Base-by-base conservation (phyloP, 129 eudicot genomes). In the Flaveria sonorensis region DNA sequence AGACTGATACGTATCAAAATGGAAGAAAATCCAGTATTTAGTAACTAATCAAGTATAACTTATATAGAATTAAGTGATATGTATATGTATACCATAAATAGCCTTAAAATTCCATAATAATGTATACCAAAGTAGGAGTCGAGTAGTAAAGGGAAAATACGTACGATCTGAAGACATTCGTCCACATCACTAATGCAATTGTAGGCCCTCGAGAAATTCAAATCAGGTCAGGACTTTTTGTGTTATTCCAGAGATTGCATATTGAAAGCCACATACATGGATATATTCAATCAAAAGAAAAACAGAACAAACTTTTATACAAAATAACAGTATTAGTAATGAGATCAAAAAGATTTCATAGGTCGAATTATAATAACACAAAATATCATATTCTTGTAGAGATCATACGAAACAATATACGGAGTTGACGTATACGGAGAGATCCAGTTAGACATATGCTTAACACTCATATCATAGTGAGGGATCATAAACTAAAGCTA, bases 151-250 rank as follows among this genome's bases (percentile, higher is more conserved):
- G 36, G 62, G 18, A 76, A 70, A 61, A 71, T 77, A 85, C 97
- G 21, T 83, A 94, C 99, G 6, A 94, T 89, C 82, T 91, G 82
- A 94, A 94, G 52, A 94, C 89, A 72, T 94, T 94, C 28, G 99
- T 94, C 99, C 99, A 94, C 99, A 94, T 94, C 75, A 70, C 85
- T 68, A 50, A 39, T 53, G 67, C 47, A 56, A 46, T 70, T 43
- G 67, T 59, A 70, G 42, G 20, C 77, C 81, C 81, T 64, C 50
- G 18, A 53, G 55, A 52, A 12, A 19, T 57, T 67, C 67, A 77
- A 70, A 40, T 52, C 78, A 51, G 53, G 30, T 75, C 77, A 75
- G 82, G 62, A 56, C 80, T 66, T 73, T 15, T 8, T 28, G 56
- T 73, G 61, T 78, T 65, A 64, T 50, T 64, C 70, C 51, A 77